Evolutionary conservation across 306 rosid species (phyloP), one percentile per base, ranked within the genome.

Genomic region (Canavalia ensiformis): DNA sequence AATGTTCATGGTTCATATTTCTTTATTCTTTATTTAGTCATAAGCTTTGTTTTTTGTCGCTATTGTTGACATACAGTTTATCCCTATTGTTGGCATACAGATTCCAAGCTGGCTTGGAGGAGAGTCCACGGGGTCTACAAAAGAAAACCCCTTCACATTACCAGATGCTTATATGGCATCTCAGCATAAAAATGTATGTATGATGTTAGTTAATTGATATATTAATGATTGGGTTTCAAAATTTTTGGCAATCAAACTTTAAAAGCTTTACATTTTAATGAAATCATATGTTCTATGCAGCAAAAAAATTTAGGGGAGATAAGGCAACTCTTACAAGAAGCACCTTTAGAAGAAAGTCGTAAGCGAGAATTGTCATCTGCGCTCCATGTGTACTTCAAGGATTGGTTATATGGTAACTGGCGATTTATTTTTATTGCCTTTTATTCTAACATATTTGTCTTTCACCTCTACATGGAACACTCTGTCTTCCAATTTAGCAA

Each of bases 361-460:
- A 94, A 88, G 80, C 91, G 94, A 33, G 99, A 96, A 78, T 83
- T 96, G 83, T 93, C 98, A 59, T 85, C 90, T 44, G 99, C 99
- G 1, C 94, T 96, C 57, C 99, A 96, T 75, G 90, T 90, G 68
- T 90, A 90, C 87, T 96, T 96, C 86, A 96, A 87, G 87, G 99
- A 96, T 81, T 96, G 99, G 98, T 86, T 96, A 87, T 94, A 96
- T 66, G 97, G 98, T 93, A 91, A 84, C 64, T 68, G 4, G 70
- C 73, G 13, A 45, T 65, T 31, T 45, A 71, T 67, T 42, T 79
- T 63, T 41, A 34, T 55, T 35, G 42, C 66, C 11, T 69, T 78
- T 45, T 9, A 12, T 62, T 82, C 46, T 13, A 72, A 49, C 67
- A 50, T 35, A 62, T 28, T 45, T 25, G 6, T 59, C 13, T 54